These are phyloP conservation scores for Escallonia rubra DNA, from an alignment of 129 eudicot genomes.

Conservation along the genomic window DNA sequence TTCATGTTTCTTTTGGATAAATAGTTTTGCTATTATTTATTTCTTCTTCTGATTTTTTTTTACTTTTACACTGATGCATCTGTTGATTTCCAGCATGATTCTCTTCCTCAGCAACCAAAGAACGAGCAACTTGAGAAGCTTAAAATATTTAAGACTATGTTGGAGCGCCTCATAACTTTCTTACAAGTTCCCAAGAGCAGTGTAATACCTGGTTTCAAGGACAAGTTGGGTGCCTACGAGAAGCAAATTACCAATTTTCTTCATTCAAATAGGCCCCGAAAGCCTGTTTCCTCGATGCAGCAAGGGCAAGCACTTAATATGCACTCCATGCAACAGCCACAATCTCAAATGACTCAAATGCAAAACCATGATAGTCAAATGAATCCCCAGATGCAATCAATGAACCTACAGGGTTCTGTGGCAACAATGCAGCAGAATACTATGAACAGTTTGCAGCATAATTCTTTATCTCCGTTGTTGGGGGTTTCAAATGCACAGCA, in stretches of 20 bases:
- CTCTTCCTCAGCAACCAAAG: constrained; percentile 72
- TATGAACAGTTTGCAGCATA: constrained; percentile 61
- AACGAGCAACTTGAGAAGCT: constrained; percentile 68
- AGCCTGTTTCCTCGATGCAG: constrained; percentile 43
- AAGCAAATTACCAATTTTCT: constrained; percentile 63
- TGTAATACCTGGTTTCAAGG: constrained; percentile 46
- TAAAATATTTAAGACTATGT: constrained; percentile 54
- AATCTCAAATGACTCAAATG: constrained; percentile 60
- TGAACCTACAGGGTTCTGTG: constrained; percentile 49
- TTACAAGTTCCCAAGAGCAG: constrained; percentile 55
- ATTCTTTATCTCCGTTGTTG: constrained; percentile 41
- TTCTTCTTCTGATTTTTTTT: constrained; percentile 5
- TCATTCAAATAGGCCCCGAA: constrained; percentile 62
- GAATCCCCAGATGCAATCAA: constrained; percentile 48
- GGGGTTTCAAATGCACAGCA: constrained; percentile 56
- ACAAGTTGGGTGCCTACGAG: constrained; percentile 58
- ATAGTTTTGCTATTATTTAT: too few species aligned
- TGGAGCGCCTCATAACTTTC: constrained; percentile 61
- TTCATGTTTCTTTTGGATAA: too few species aligned
- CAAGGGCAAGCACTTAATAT: constrained; percentile 56
- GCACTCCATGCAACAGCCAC: constrained; percentile 63
- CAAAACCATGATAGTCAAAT: constrained; percentile 65
- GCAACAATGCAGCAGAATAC: constrained; percentile 56
- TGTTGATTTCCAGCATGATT: constrained; percentile 52
- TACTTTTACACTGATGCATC: not conserved